Conservation (phyloP, 768 basidiomycete genomes). For the Amanita exitialis region DNA sequence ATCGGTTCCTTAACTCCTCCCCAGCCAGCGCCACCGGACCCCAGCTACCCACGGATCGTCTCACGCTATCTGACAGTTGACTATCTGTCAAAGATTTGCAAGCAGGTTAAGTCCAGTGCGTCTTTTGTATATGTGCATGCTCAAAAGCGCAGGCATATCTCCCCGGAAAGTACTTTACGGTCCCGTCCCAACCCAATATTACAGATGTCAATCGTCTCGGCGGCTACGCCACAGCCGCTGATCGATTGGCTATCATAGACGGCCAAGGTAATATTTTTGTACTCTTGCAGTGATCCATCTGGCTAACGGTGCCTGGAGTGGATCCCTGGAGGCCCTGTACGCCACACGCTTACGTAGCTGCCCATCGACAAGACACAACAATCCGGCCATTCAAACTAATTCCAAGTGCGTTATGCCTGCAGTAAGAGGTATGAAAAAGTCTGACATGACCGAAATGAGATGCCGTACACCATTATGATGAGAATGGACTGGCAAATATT, state of each 20-base stretch:
- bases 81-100: conserved; percentile 28
- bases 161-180: conserved; percentile 62
- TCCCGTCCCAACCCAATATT: conserved; percentile 71
- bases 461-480: conserved; percentile 67
- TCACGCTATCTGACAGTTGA: conserved; percentile 56
- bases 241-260: conserved; percentile 82
- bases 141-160: conserved; percentile 49
- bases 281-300: neutral
- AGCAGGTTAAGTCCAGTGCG: conserved; percentile 14
- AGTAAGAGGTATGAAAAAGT: neutral
- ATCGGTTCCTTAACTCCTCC: neutral
- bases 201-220: conserved; percentile 76
- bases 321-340: conserved; percentile 90
- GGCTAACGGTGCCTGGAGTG: conserved; percentile 28
- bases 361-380: conserved; percentile 58
- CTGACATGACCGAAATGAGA: conserved; percentile 23
- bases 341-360: conserved; percentile 69
- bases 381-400: conserved; percentile 81
- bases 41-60: conserved; percentile 62
- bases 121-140: neutral
- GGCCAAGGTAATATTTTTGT: conserved; percentile 49
- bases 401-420: conserved; percentile 41
- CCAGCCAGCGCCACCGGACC: conserved; percentile 72
- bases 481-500: conserved; percentile 62
- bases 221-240: conserved; percentile 70